These are phyloP conservation scores for Hirsutella rhossiliensis DNA, from an alignment of 2,329 filamentous ascomycete genomes.

Conservation along the genomic window DNA sequence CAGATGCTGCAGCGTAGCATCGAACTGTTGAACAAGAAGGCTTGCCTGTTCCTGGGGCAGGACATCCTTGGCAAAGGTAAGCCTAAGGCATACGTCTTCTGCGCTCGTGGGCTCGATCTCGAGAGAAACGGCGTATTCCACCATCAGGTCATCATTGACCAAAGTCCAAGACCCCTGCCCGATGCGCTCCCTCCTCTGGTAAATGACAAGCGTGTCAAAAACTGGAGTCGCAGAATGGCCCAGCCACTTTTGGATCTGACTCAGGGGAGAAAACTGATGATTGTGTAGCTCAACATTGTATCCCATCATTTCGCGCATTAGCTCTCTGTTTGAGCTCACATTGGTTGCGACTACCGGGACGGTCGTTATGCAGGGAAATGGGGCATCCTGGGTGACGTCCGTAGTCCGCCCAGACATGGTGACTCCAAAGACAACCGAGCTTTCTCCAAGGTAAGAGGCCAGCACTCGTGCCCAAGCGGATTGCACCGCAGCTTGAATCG, in stretches of 20 bases:
- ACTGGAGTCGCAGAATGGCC: slow-evolving; percentile 51
- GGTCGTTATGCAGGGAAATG: slow-evolving; percentile 74
- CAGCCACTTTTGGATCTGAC: slow-evolving; percentile 60
- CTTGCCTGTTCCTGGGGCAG: slow-evolving; percentile 57
- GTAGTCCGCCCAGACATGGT: slow-evolving; percentile 65
- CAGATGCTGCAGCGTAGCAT: slow-evolving; percentile 50
- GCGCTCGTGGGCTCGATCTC: slow-evolving; percentile 52
- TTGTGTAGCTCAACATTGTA: slow-evolving; percentile 53
- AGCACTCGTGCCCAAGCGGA: slow-evolving; percentile 68
- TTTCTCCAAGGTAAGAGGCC: slow-evolving; percentile 64
- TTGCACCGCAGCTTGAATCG: slow-evolving; percentile 64
- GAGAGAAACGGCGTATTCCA: slow-evolving; percentile 71
- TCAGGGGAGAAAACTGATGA: slow-evolving; percentile 60
- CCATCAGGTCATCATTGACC: slow-evolving; percentile 51
- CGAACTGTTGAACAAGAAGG: slow-evolving; percentile 59
- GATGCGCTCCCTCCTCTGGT: slow-evolving; percentile 47
- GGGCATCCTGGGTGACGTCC: slow-evolving; percentile 42
- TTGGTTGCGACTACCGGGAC: slow-evolving; percentile 58
- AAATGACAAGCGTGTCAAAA: slow-evolving; percentile 79
- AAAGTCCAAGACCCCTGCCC: slow-evolving; percentile 41
- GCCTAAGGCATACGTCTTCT: slow-evolving; percentile 42
- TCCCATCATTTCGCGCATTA: slow-evolving; percentile 52
- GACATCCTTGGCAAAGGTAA: slow-evolving; percentile 53
- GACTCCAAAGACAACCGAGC: slow-evolving; percentile 62
- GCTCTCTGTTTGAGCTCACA: slow-evolving; percentile 35